Percentiles rank a stretch among this genome's conserved stretches.
phyloP scores from a whole-genome alignment of 495 filamentous ascomycete species.

The Daldinia caldariorum region DNA sequence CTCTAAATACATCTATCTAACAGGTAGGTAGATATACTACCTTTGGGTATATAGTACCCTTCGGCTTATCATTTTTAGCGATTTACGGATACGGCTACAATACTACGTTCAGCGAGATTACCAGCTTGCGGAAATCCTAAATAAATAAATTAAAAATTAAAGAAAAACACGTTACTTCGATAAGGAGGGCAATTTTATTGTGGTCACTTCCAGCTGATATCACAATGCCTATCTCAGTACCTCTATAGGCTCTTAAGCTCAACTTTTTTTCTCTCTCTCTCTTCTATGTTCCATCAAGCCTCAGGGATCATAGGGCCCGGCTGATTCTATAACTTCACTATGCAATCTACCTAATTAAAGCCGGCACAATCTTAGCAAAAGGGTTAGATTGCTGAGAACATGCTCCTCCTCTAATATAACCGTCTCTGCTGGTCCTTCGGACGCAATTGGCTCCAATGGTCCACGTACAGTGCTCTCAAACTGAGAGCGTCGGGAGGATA shows the following conservation, averaged over 20 bases:
- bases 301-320: background rate
- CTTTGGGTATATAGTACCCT: background rate
- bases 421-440: conserved; percentile 8
- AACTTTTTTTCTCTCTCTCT: background rate
- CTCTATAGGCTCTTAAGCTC: background rate
- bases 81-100: background rate
- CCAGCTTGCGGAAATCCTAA: too few relatives aligned
- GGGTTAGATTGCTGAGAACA: conserved; percentile 27
- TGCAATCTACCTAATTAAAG: conserved; percentile 20
- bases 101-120: background rate
- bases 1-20: too few relatives aligned
- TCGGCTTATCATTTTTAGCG: background rate
- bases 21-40: too few relatives aligned
- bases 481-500: conserved; percentile 34
- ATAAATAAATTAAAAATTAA: background rate
- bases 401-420: conserved; percentile 44
- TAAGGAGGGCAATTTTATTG: background rate
- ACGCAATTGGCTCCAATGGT: conserved; percentile 31
- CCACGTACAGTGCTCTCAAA: conserved; percentile 43
- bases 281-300: background rate
- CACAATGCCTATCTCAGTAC: too few relatives aligned
- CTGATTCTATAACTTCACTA: background rate
- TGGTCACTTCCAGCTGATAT: background rate
- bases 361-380: conserved; percentile 38
- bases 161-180: background rate